Percentiles rank a stretch among this genome's conserved stretches.
phyloP scores from a whole-genome alignment of 2,329 filamentous ascomycete species.

The Escovopsis sp. region DNA sequence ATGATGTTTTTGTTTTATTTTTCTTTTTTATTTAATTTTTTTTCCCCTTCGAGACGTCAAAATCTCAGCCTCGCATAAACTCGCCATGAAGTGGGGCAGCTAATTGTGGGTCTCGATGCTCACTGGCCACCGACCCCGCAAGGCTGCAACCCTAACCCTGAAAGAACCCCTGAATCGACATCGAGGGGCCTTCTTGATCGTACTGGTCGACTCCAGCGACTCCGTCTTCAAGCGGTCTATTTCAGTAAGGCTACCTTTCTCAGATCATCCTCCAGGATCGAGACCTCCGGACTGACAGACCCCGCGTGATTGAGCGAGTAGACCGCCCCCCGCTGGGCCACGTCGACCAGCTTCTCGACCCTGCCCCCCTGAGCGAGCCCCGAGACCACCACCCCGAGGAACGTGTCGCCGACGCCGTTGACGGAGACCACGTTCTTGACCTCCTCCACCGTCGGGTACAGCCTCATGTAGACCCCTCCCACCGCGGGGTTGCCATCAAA shows the following conservation, averaged over 20 bases:
- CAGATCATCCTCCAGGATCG: slow-evolving; percentile 28
- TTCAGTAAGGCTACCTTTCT: slow-evolving; percentile 9
- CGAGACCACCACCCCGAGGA: slow-evolving; percentile 72
- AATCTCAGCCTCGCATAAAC: slow-evolving; percentile 15
- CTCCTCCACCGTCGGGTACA: slow-evolving; percentile 51
- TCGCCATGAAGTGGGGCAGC: neutral
- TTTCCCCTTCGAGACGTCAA: slow-evolving; percentile 7
- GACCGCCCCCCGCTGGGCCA: slow-evolving; percentile 71
- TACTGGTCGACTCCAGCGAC: no score
- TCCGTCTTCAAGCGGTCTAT: neutral
- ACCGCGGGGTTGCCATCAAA: slow-evolving; percentile 35
- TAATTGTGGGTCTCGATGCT: neutral
- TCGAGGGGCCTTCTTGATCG: no score
- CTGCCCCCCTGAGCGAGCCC: slow-evolving; percentile 49
- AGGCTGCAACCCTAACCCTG: no score
- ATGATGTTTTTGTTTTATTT: no score
- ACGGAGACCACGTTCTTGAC: slow-evolving; percentile 70
- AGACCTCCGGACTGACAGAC: slow-evolving; percentile 50
- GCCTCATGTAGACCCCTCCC: slow-evolving; percentile 70
- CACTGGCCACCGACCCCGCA: no score
- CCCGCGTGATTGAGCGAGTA: slow-evolving; percentile 62
- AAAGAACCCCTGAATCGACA: no score
- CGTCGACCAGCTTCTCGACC: slow-evolving; percentile 49
- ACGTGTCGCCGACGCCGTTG: slow-evolving; percentile 89
- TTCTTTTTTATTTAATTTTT: slow-evolving; percentile 14